Conservation (phyloP, 108 stramenopile species). For the Skeletonema costatum region DNA sequence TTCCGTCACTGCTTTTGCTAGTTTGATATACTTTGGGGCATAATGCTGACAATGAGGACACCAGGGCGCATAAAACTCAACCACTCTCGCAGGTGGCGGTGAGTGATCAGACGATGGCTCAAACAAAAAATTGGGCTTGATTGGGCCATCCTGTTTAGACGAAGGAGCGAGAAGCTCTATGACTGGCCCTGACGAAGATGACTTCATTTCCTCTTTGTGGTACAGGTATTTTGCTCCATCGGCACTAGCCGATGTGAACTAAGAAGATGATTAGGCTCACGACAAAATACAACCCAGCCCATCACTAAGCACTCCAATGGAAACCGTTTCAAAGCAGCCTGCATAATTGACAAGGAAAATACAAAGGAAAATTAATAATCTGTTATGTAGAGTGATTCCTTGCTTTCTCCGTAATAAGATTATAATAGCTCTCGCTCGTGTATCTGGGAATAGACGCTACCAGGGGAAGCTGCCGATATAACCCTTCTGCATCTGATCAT, state of each 20-base stretch:
- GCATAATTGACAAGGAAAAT: neutral
- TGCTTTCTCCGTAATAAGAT: too few relatives aligned
- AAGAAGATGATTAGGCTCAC: neutral
- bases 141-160: neutral
- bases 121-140: constrained; percentile 35
- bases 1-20: constrained; percentile 46
- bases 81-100: constrained; percentile 34
- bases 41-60: constrained; percentile 52
- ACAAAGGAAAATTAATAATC: too few relatives aligned
- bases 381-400: too few relatives aligned
- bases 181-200: constrained; percentile 11
- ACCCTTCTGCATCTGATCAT: too few relatives aligned
- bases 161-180: constrained; percentile 9
- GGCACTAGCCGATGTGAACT: neutral
- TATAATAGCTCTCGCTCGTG: too few relatives aligned
- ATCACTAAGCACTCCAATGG: neutral
- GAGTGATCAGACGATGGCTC: constrained; percentile 6
- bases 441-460: too few relatives aligned
- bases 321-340: neutral
- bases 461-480: too few relatives aligned
- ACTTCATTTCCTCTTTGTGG: constrained; percentile 8
- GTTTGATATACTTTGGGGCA: constrained; percentile 49
- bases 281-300: constrained; percentile 9
- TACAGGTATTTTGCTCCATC: constrained; percentile 24
- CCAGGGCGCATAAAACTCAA: constrained; percentile 54